These are phyloP conservation scores for Solanum hybrid DNA, from an alignment of 305 asterid genomes.

Conservation along the genomic window DNA sequence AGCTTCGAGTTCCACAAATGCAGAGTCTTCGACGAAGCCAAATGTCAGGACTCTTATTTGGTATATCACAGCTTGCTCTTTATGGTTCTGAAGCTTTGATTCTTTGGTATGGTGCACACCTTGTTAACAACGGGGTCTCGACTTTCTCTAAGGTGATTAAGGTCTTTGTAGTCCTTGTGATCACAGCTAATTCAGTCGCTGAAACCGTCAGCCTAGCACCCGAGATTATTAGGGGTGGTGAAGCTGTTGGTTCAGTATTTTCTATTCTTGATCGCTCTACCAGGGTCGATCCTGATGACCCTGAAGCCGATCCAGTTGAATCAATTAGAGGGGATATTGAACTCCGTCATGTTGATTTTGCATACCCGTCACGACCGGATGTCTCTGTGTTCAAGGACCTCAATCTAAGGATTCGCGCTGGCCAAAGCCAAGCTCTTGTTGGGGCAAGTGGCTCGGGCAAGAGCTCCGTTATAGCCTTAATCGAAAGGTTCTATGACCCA, in stretches of 20 bases:
- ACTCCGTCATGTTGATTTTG: slow-evolving; percentile 83
- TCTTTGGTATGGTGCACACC: slow-evolving; percentile 89
- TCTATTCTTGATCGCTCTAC: slow-evolving; percentile 77
- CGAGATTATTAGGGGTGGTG: slow-evolving; percentile 88
- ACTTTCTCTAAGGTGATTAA: slow-evolving; percentile 90
- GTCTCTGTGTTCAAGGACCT: slow-evolving; percentile 78
- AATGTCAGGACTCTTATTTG: slow-evolving; percentile 66
- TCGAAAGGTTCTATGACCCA: slow-evolving; percentile 89
- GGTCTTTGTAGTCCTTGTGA: slow-evolving; percentile 82
- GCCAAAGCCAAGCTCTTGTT: slow-evolving; percentile 94
- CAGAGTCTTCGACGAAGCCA: slow-evolving; percentile 74
- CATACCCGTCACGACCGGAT: slow-evolving; percentile 89
- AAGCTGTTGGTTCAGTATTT: slow-evolving; percentile 87
- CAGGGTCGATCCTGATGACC: slow-evolving; percentile 71
- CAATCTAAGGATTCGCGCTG: slow-evolving; percentile 78
- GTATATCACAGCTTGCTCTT: slow-evolving; percentile 94
- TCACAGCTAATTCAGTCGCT: slow-evolving; percentile 91
- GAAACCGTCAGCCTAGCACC: slow-evolving; percentile 96
- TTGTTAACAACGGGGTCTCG: slow-evolving; percentile 62
- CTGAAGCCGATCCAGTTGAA: slow-evolving; percentile 65
- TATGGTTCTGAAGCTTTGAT: slow-evolving; percentile 85
- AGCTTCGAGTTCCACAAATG: slow-evolving; percentile 65
- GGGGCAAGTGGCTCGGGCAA: slow-evolving; percentile 98
- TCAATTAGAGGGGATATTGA: slow-evolving; percentile 86
- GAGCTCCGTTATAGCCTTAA: slow-evolving; percentile 73